Base-by-base conservation (phyloP, 306 rosid species). In the Glycyrrhiza uralensis region DNA sequence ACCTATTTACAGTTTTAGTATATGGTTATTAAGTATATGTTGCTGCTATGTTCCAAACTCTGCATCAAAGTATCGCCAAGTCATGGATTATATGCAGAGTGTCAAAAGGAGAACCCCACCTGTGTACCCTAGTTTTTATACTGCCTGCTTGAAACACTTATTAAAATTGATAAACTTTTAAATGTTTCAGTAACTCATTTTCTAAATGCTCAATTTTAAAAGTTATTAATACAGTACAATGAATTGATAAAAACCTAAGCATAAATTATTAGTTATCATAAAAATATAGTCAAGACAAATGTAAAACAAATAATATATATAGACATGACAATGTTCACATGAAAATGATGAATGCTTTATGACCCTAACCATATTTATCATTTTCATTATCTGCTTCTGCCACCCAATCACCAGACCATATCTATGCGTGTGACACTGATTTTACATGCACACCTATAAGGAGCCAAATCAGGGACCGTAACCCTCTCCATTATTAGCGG, bases 401-500 rank as follows among this genome's bases (percentile, higher is more conserved):
- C 24, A 64, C 1, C 38, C 74, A 64, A 54, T 64, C 35, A 54
- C 46, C 46, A 35, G 64, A 42, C 47, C 54, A 6, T 29, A 30
- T 3, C 13, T 29, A 14, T 44, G 28, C 20, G 51, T 22, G 22
- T 57, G 69, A 38, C 22, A 23, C 17, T 11, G 69, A 55, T 11
- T 42, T 65, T 44, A 1, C n/a, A n/a, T n/a, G 29, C 12, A 17
- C 24, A 14, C 13, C 22, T 49, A 46, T 56, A 15, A 67, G 62
- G 69, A 19, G 67, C 29, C 55, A 17, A 77, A 59, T 59, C 38
- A 56, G 47, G 47, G 66, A 28, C 80, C 75, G 2, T 24, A 49
- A 47, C 18, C 29, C 22, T 38, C 26, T 50, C 66, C 72, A 41
- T 73, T 47, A 60, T 58, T 73, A 22, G 14, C 29, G 36, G 28